A percentile compares a stretch with the other conserved stretches of the same genome.
These are phyloP conservation scores for Aphanomyces invadans DNA, from an alignment of 352 stramenopile genomes.

Conservation along the genomic window DNA sequence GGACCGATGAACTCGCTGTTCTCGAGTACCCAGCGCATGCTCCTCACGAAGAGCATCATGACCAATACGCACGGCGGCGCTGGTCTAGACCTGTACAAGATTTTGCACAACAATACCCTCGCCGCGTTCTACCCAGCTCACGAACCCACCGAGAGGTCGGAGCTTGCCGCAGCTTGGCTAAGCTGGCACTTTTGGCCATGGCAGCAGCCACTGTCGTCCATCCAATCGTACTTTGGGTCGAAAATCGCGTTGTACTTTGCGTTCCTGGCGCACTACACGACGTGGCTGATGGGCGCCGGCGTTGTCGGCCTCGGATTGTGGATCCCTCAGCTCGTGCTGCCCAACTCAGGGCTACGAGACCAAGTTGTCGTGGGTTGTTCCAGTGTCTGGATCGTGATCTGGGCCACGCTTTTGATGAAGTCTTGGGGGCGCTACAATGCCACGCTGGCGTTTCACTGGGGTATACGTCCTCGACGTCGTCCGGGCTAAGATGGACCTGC, in stretches of 20 bases:
- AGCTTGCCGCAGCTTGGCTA: conserved; percentile 58
- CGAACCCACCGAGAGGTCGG: conserved; percentile 48
- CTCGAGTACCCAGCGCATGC: conserved; percentile 60
- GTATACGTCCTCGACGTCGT: conserved; percentile 60
- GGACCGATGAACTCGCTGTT: conserved; percentile 44
- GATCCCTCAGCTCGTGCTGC: conserved; percentile 57
- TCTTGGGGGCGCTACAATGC: conserved; percentile 83
- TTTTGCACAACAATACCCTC: conserved; percentile 65
- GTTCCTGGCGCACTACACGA: conserved; percentile 94
- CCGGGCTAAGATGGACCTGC: conserved; percentile 43
- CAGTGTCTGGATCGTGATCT: conserved; percentile 82
- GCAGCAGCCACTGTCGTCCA: conserved; percentile 65
- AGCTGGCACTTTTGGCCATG: conserved; percentile 60
- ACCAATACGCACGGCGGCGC: conserved; percentile 42
- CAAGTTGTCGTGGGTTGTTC: conserved; percentile 58
- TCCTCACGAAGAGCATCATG: conserved; percentile 77
- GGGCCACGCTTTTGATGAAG: conserved; percentile 84
- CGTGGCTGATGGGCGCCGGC: conserved; percentile 89
- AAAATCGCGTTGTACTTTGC: conserved; percentile 97
- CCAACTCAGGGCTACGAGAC: conserved; percentile 28
- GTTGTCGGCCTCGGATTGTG: conserved; percentile 86
- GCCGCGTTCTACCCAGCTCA: conserved; percentile 66
- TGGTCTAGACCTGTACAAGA: conserved; percentile 36
- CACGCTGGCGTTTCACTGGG: conserved; percentile 75
- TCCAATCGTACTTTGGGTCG: conserved; percentile 76